Conservation (phyloP, 768 basidiomycete genomes). For the Lactifluus pinguis region DNA sequence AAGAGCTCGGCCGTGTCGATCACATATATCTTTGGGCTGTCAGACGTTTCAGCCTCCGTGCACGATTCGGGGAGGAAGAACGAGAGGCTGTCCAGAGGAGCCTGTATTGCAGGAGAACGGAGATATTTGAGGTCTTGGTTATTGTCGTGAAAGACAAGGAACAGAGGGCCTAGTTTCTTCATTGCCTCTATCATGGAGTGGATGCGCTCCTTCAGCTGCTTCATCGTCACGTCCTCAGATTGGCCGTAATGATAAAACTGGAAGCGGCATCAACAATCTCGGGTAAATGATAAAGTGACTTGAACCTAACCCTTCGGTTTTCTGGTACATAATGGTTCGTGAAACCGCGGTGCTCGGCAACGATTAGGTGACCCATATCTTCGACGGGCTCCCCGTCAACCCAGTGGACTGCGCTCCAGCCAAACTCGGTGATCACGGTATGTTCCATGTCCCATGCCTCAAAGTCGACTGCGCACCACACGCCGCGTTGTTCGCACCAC, state of each 20-base stretch:
- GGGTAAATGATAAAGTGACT: background rate
- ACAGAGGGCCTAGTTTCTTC: conserved; percentile 46
- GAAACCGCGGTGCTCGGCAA: conserved; percentile 50
- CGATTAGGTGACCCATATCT: conserved; percentile 51
- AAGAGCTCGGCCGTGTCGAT: conserved; percentile 73
- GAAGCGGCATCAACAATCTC: background rate
- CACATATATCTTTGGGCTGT: conserved; percentile 47
- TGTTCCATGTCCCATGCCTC: conserved; percentile 80
- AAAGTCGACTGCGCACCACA: conserved; percentile 74
- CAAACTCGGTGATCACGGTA: conserved; percentile 68
- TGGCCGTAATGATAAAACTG: conserved; percentile 63
- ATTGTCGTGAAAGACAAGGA: conserved; percentile 75
- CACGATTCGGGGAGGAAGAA: conserved; percentile 47
- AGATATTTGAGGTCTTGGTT: conserved; percentile 74
- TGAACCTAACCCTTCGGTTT: conserved; percentile 43
- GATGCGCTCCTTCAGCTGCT: conserved; percentile 45
- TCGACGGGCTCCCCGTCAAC: conserved; percentile 39
- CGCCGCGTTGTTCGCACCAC: conserved; percentile 55
- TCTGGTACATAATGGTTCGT: conserved; percentile 59
- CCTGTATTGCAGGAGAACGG: conserved; percentile 39
- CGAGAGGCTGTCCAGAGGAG: conserved; percentile 42
- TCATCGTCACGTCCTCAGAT: conserved; percentile 45
- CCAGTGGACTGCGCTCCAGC: conserved; percentile 60
- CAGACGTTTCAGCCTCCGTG: conserved; percentile 23
- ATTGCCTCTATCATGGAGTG: conserved; percentile 35